Evolutionary conservation across 345 rosid genomes (phyloP).

Genomic region (Acer negundo): DNA sequence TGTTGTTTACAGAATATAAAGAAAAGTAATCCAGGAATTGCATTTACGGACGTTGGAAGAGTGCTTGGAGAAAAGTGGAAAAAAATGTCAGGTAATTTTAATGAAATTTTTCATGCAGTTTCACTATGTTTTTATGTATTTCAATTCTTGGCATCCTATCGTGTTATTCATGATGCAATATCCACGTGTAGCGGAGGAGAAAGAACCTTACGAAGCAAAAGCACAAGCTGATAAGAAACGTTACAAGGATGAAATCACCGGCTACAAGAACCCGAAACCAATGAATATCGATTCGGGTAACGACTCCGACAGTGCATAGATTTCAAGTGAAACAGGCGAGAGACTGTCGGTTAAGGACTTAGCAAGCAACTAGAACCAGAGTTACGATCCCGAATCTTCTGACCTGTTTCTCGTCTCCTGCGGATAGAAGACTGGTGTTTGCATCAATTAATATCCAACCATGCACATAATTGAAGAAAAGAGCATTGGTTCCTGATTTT

Average conservation of each 20-base stretch:
- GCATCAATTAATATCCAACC: neutral
- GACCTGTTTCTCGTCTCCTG: neutral
- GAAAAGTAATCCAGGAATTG: conserved; percentile 75
- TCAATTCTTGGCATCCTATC: neutral
- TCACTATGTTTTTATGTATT: neutral
- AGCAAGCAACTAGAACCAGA: neutral
- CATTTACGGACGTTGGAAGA: conserved; percentile 60
- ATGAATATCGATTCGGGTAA: conserved; percentile 63
- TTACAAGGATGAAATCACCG: conserved; percentile 63
- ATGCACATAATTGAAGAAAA: neutral
- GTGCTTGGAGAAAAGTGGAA: conserved; percentile 85
- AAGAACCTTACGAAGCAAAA: conserved; percentile 74
- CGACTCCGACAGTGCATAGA: conserved; percentile 35
- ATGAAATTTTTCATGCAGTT: neutral
- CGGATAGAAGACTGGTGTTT: neutral
- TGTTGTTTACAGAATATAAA: conserved; percentile 61
- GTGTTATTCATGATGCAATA: neutral
- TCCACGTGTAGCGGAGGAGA: conserved; percentile 60
- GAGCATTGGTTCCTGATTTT: neutral
- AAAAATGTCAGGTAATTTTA: conserved; percentile 56
- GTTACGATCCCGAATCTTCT: neutral
- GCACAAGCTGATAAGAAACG: conserved; percentile 79
- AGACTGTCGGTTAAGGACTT: neutral
- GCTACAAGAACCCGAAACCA: conserved; percentile 75
- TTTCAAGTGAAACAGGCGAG: neutral